phyloP scores from a whole-genome alignment of 2,329 filamentous ascomycete species.

The Podosphaera aphanis region DNA sequence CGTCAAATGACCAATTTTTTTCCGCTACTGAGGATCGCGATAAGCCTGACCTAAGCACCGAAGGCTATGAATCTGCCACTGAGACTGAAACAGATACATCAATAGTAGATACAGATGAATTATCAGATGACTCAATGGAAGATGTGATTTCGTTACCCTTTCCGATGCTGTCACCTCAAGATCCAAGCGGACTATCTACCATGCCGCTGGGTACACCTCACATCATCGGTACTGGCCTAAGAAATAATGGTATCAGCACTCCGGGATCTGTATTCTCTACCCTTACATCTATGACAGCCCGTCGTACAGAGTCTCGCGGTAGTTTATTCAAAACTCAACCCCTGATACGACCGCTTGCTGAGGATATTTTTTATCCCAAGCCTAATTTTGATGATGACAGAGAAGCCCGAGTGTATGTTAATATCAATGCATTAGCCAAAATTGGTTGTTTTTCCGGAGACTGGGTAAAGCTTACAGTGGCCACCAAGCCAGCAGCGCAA shows the following conservation, averaged over 20 bases:
- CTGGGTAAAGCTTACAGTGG: conserved; percentile 69
- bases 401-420: conserved; percentile 72
- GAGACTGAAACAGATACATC: conserved; percentile 37
- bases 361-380: conserved; percentile 64
- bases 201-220: conserved; percentile 63
- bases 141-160: conserved; percentile 79
- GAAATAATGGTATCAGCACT: conserved; percentile 51
- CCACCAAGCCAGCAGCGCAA: conserved; percentile 47
- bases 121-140: conserved; percentile 79
- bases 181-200: conserved; percentile 57
- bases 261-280: conserved; percentile 77
- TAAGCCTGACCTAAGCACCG: conserved; percentile 29
- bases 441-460: conserved; percentile 95
- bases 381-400: conserved; percentile 61
- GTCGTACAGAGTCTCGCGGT: conserved; percentile 46
- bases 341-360: conserved; percentile 44
- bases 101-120: conserved; percentile 43
- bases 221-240: conserved; percentile 33
- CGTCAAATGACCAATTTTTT: conserved; percentile 74
- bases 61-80: conserved; percentile 25
- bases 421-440: conserved; percentile 62
- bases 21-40: conserved; percentile 67
- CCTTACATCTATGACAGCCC: conserved; percentile 63
- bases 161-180: conserved; percentile 54
- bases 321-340: conserved; percentile 71